Percentiles rank a stretch among this genome's conserved stretches.
Evolutionary conservation across 2,329 filamentous ascomycete species (phyloP).

Genomic region (Pyricularia grisea): DNA sequence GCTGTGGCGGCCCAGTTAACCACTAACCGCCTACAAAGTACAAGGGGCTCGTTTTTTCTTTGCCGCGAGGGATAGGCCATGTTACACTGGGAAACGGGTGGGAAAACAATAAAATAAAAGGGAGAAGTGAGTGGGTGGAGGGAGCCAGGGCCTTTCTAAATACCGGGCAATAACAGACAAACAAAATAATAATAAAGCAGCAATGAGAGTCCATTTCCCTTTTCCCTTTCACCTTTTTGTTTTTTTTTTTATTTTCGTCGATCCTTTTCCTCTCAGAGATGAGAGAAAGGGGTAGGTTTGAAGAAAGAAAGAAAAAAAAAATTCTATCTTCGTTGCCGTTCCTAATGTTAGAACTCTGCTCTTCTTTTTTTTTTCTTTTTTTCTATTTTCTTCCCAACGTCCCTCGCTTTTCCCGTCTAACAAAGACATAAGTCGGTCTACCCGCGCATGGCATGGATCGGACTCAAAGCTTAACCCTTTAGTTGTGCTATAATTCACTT

Average conservation of each 20-base stretch:
- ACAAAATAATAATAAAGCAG: not conserved
- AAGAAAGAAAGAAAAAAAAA: not conserved
- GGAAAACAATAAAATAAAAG: not conserved
- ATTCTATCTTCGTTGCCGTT: not conserved
- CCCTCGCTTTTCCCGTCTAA: not conserved
- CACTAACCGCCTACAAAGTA: not conserved
- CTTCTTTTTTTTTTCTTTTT: not conserved
- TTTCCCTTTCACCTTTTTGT: not conserved
- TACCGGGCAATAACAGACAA: not conserved
- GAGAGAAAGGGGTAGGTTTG: not conserved
- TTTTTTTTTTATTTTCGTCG: not conserved
- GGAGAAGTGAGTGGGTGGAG: not conserved
- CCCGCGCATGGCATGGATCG: not conserved
- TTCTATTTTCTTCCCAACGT: not conserved
- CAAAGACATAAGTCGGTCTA: not conserved
- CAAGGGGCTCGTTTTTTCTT: not conserved
- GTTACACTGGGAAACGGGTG: not conserved
- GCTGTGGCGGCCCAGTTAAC: not conserved
- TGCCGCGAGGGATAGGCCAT: not conserved
- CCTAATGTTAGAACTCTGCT: not conserved
- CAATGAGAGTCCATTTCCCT: not conserved
- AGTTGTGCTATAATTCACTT: not conserved
- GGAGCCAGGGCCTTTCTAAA: not conserved
- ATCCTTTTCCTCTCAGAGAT: not conserved
- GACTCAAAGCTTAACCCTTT: not conserved